Base-by-base conservation (phyloP, 2,329 filamentous ascomycete genomes). In the Allantophomopsis lycopodina region DNA sequence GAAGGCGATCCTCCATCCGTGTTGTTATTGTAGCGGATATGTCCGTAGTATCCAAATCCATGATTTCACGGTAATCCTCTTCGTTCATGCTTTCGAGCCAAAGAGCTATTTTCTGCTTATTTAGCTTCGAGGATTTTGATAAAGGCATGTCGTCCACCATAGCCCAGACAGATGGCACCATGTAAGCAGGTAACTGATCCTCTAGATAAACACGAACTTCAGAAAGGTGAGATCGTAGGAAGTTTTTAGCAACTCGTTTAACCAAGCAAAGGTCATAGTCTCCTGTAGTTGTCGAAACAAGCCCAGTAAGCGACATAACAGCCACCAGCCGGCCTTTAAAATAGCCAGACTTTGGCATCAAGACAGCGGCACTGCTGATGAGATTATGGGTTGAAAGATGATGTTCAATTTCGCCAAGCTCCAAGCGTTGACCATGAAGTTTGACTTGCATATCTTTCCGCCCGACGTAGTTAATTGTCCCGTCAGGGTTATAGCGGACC, bases 401-500 rank as follows among this genome's bases (percentile, higher is more conserved):
- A 18, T 40, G 30, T 66, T 45, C 43, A 31, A 80, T 77, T 53
- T 80, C 76, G 14, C 68, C 69, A 43, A 79, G 71, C 48, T 80
- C 76, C 7, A 80, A 61, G 32, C 76, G 61, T 49, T 79, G 76
- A 1, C 76, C 76, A 32, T 74, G 66, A 14, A 79, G 59, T 51
- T 80, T 80, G 42, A 78, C 67, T 54, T 79, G 76, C 21, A 76
- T 72, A 48, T 79, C 76, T 35, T 69, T 68, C 16, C 76, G 66
- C 75, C 32, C 74, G 13, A 76, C 55, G 51, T 79, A 79, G 23
- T 72, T 67, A 45, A 79, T 74, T n/a, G 67, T 69, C 10, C 63
- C 65, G 48, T 79, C 69, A 36, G 71, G 60, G 2, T 71, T 68
- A 36, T 94, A 67, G 16, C 73, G 70, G 3, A 83, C 88, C 52